Evolutionary conservation across 2,329 filamentous ascomycete species (phyloP).

Genomic region (Aspergillus fumigatiaffinis): DNA sequence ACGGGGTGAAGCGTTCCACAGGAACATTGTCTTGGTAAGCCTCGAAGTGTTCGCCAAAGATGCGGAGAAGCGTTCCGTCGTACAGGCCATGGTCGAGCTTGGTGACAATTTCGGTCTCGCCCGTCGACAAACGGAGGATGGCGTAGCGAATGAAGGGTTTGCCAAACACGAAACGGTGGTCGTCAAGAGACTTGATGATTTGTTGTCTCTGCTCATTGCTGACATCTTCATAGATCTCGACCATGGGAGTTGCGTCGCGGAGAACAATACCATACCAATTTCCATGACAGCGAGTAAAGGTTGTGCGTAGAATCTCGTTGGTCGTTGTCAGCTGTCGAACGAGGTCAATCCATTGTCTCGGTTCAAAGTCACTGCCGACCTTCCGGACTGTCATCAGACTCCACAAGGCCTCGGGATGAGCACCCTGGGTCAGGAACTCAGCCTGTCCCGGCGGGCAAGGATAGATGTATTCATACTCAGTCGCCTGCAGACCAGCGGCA

Average conservation of each 20-base stretch:
- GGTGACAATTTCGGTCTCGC: constrained; percentile 24
- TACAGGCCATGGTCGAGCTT: constrained; percentile 35
- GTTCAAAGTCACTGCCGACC: constrained; percentile 1
- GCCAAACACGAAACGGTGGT: constrained; percentile 27
- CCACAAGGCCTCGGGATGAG: constrained; percentile 1
- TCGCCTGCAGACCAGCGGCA: not conserved
- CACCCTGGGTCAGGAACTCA: constrained; percentile 1
- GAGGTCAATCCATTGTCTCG: constrained; percentile 13
- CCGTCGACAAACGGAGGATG: constrained; percentile 20
- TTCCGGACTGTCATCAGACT: not conserved
- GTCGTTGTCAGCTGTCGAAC: constrained; percentile 6
- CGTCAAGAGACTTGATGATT: constrained; percentile 22
- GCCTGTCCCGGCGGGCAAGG: not conserved
- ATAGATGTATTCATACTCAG: constrained; percentile 1
- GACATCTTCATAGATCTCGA: constrained; percentile 3
- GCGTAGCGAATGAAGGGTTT: constrained; percentile 34
- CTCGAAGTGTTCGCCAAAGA: constrained; percentile 34
- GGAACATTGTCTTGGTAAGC: constrained; percentile 16
- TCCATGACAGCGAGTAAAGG: constrained; percentile 3
- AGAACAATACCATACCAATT: constrained; percentile 15
- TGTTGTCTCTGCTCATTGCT: constrained; percentile 16
- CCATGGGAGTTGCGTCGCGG: constrained; percentile 9
- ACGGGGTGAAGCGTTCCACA: constrained; percentile 11
- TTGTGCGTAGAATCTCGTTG: constrained; percentile 11
- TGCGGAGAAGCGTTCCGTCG: constrained; percentile 36